Evolutionary conservation across 139 green algal species (phyloP), one percentile per base, ranked within the genome.

Genomic region (Limnomonas spitsbergensis): DNA sequence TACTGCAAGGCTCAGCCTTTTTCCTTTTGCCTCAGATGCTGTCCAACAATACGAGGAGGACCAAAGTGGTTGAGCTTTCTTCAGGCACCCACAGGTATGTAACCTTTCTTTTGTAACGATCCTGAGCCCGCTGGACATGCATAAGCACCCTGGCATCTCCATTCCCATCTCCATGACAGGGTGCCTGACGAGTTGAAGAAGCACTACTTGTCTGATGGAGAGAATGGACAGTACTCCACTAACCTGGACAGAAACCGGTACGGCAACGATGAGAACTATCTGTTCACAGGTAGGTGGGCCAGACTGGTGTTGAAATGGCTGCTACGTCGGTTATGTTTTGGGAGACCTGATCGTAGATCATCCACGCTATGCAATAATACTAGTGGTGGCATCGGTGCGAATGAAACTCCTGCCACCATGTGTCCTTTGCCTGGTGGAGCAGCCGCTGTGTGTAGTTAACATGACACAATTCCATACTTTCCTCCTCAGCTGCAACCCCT

Each of bases 191-290:
- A 98, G 81, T 82, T 97, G 38, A 88, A 88, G 32, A 89, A 91
- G 71, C 94, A 98, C 83, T 95, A 90, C 56, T 82, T 98, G 14
- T 84, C 79, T 4, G 94, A 98, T 74, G 88, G 84, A 32, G 83
- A 90, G 53, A 88, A 89, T 2, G 89, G 90, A 9, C 89, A 97
- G 78, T 98, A 98, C 87, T 93, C 86, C 53, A 98, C 95, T 20
- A 98, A 98, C 89, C 80, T 98, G 40, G 95, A 98, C 88, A 86
- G 95, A 69, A 98, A 98, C 87, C 78, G 95, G 34, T 98, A 98
- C 75, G 95, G 95, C 73, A 91, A 85, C 26, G 95, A 98, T 72
- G 91, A 98, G 85, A 92, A 98, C 77, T 98, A 98, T 84, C 88
- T 98, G 2, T 94, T 94, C 86, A 98, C 94, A 4, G 91, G 86